These are phyloP conservation scores for Dysphania ambrosioides DNA, from an alignment of 148 eudicot genomes.

Conservation along the genomic window DNA sequence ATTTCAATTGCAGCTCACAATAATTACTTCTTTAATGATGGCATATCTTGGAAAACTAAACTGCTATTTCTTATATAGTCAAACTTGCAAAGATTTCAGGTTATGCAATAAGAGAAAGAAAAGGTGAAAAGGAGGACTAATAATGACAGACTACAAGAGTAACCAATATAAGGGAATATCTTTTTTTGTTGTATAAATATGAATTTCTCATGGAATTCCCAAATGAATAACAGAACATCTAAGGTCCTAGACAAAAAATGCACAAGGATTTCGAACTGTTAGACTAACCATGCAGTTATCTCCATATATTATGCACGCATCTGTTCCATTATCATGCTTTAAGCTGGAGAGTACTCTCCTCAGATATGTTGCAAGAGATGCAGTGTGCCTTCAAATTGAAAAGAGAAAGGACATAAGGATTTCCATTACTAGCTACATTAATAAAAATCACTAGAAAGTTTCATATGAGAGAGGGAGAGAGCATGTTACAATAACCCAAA, in stretches of 20 bases:
- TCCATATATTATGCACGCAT: slow-evolving; percentile 69
- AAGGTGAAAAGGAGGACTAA: background rate
- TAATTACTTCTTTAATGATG: too few species aligned
- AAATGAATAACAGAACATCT: background rate
- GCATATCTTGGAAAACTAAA: too few species aligned
- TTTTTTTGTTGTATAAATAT: background rate
- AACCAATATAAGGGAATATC: background rate
- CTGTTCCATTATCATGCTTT: slow-evolving; percentile 68
- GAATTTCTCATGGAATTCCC: background rate
- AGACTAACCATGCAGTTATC: slow-evolving; percentile 49
- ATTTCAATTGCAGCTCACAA: background rate
- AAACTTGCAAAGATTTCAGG: background rate
- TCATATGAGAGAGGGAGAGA: background rate
- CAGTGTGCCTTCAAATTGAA: slow-evolving; percentile 56
- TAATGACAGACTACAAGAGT: background rate
- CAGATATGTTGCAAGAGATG: slow-evolving; percentile 66
- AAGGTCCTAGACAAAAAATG: background rate
- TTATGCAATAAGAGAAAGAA: background rate
- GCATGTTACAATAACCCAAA: background rate
- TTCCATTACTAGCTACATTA: background rate
- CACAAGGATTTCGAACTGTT: background rate
- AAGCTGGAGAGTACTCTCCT: slow-evolving; percentile 52
- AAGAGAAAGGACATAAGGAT: background rate
- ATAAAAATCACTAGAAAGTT: background rate
- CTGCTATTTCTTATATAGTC: background rate